Base-by-base conservation (phyloP, 768 basidiomycete species). In the Lactarius hengduanensis region DNA sequence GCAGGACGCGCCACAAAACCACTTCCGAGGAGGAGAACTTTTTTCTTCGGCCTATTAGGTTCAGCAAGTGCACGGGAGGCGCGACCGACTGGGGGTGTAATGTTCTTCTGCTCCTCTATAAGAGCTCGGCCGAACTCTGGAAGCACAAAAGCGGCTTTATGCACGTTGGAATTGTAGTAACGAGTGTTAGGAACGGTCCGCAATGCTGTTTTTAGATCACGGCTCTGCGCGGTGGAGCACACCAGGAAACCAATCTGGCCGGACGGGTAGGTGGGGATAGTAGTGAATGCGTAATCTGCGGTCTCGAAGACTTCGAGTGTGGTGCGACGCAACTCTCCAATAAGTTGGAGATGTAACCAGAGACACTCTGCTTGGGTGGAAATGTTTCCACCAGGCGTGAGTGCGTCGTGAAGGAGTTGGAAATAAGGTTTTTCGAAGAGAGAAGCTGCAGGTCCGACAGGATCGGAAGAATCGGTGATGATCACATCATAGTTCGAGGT, bases 341-440 rank as follows among this genome's bases (percentile, higher is more conserved):
- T 98, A 72, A 98, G 86, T 9, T 85, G 82, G 26, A 98, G 83
- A 77, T 99, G 96, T 30, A 97, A 78, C 97, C 97, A 99, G 38
- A 94, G 83, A 76, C 90, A 95, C 78, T 99, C 97, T 9, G 87
- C 96, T 78, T 99, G 97, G 5, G 95, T 98, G 38, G 93, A 93
- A 74, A 98, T 95, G 75, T 91, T 86, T 2, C 96, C 96, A 22
- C 94, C 95, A 2, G 90, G 90, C 18, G 88, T 80, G 67, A 99
- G 85, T 0, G 96, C 92, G 72, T 95, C 90, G 75, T 94, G 86
- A 64, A 99, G 84, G 41, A 98, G 87, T 76, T 93, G 84, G 83
- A 98, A 99, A 85, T 97, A 99, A 2, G 95, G 92, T 76, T 95
- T 91, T 79, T 98, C 86, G 84, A 99, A 98, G 70, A 98, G 90